A percentile compares a stretch with the other conserved stretches of the same genome.
phyloP scores from a whole-genome alignment of 495 filamentous ascomycete genomes.

The Hypoxylon subgilvum region DNA sequence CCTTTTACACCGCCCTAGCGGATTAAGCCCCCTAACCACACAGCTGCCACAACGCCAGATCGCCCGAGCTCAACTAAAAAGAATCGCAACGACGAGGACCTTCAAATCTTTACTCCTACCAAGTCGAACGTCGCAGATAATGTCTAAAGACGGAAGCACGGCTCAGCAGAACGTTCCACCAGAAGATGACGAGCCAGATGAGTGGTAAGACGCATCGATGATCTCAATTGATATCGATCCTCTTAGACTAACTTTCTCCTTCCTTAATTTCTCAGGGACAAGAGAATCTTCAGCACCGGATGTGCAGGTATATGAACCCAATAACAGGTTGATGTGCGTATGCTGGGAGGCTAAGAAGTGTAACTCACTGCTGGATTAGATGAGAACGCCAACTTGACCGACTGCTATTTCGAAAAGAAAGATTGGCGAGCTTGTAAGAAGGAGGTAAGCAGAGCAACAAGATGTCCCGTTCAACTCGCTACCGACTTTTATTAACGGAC shows the following conservation, averaged over 20 bases:
- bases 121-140: constrained; percentile 30
- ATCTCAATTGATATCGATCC: neutral
- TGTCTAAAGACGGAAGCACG: constrained; percentile 59
- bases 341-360: neutral
- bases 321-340: neutral
- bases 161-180: constrained; percentile 44
- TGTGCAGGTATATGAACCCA: constrained; percentile 71
- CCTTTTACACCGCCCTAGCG: constrained; percentile 30
- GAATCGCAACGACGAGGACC: neutral
- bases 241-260: constrained; percentile 12
- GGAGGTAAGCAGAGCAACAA: constrained; percentile 72
- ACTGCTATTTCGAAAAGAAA: constrained; percentile 95
- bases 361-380: constrained; percentile 50
- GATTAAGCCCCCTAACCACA: constrained; percentile 15
- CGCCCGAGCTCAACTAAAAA: constrained; percentile 9
- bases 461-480: constrained; percentile 2
- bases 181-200: constrained; percentile 84
- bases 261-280: constrained; percentile 62
- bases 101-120: neutral
- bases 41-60: constrained; percentile 2
- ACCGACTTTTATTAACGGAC: constrained; percentile 11
- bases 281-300: constrained; percentile 95
- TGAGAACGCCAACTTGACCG: constrained; percentile 88
- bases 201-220: constrained; percentile 68
- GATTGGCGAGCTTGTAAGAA: constrained; percentile 91